Evolutionary conservation across 768 basidiomycete species (phyloP), one percentile per base, ranked within the genome.

Genomic region (Amanita molliuscula): DNA sequence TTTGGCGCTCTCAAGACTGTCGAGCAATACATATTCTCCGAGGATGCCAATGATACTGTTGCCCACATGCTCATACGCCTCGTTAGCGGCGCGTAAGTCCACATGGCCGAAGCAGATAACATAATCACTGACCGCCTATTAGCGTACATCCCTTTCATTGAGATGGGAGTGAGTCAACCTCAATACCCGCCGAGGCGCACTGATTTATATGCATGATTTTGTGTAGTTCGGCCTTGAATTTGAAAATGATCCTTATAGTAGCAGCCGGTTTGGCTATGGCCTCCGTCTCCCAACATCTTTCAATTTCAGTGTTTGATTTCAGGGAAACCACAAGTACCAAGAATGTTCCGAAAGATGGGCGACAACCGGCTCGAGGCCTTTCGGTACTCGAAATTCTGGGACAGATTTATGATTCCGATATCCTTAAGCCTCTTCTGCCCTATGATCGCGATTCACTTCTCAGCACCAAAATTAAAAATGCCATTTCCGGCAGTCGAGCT

Each of bases 121-220:
- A n/a, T 20, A 8, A 18, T 26, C 18, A 3, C 29, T 28, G 7
- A 37, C 43, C 8, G n/a, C 21, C 21, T 23, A 25, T 40, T 20
- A 81, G 78, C 3, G 51, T 74, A 10, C 80, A 82, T n/a, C 61
- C 76, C 78, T 0, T 59, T 78, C 43, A 82, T 82, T 43, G 73
- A 76, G 55, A 62, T 71, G n/a, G 80, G 79, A 36, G 78, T 79
- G 57, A 38, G 73, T 69, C 6, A 48, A 31, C 20, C 11, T n/a
- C 16, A 15, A 41, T 34, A n/a, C 37, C 20, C 15, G 9, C 21
- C 6, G 28, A 26, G 7, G 18, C 20, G n/a, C 16, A n/a, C 23
- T 47, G 29, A 13, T 13, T 4, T 21, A 15, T 28, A 41, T 16
- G 36, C 31, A 46, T 52, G n/a, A n/a, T 40, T 9, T 29, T 31